These are phyloP conservation scores for Clarireedia hainanense DNA, from an alignment of 2,329 filamentous ascomycete species.

Conservation along the genomic window DNA sequence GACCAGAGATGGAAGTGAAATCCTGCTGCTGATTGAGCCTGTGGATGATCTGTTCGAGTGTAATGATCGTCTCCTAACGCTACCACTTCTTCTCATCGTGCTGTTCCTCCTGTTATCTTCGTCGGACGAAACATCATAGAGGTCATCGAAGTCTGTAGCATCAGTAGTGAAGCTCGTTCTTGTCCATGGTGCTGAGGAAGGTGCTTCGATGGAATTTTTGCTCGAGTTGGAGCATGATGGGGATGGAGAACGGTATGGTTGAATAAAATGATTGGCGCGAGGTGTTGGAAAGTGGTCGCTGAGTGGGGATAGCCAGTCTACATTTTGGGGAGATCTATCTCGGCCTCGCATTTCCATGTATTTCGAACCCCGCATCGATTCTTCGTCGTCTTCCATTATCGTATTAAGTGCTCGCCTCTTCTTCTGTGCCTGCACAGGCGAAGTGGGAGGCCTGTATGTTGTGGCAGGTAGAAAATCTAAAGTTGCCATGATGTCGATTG, in stretches of 20 bases:
- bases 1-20: slow-evolving; percentile 40
- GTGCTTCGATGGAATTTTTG: slow-evolving; percentile 42
- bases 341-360: slow-evolving; percentile 27
- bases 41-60: slow-evolving; percentile 23
- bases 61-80: slow-evolving; percentile 23
- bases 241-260: slow-evolving; percentile 46
- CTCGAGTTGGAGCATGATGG: slow-evolving; percentile 51
- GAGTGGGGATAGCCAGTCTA: slow-evolving; percentile 35
- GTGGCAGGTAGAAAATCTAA: slow-evolving; percentile 38
- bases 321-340: slow-evolving; percentile 32
- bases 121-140: slow-evolving; percentile 75
- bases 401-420: slow-evolving; percentile 53
- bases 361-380: slow-evolving; percentile 23
- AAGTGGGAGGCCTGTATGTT: slow-evolving; percentile 40
- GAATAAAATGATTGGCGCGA: slow-evolving; percentile 57
- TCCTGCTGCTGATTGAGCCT: slow-evolving; percentile 19
- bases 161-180: slow-evolving; percentile 55
- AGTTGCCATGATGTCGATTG: slow-evolving; percentile 26
- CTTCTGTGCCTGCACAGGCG: slow-evolving; percentile 43
- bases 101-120: slow-evolving; percentile 52
- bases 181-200: slow-evolving; percentile 53
- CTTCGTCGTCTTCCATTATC: slow-evolving; percentile 48
- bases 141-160: slow-evolving; percentile 71
- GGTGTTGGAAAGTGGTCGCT: slow-evolving; percentile 62
- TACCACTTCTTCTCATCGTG: slow-evolving; percentile 15